These are phyloP conservation scores for Lactifluus volemus DNA, from an alignment of 768 basidiomycete genomes.

Conservation along the genomic window DNA sequence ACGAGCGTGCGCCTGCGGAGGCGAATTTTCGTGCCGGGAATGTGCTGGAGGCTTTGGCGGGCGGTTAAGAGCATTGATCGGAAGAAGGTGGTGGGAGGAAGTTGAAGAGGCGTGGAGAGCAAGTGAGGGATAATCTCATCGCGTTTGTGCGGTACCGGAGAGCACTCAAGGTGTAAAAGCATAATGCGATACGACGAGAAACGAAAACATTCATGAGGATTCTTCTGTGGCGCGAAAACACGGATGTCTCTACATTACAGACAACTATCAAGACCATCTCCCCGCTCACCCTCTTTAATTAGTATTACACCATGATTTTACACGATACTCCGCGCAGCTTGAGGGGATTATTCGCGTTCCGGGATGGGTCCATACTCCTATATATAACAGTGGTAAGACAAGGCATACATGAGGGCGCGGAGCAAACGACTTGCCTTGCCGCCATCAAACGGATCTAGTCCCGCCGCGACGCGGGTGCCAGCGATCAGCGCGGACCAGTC, in stretches of 20 bases:
- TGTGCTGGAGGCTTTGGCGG: conserved; percentile 48
- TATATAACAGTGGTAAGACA: neutral
- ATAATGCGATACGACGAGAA: no score
- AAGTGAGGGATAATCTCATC: conserved; percentile 64
- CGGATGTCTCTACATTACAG: no score
- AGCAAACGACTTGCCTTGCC: conserved; percentile 12
- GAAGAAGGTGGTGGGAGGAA: conserved; percentile 57
- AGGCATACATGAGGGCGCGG: neutral
- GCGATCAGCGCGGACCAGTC: conserved; percentile 84
- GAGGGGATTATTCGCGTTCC: neutral
- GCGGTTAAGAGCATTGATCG: conserved; percentile 58
- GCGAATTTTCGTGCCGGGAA: conserved; percentile 61
- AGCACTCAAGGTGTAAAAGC: conserved; percentile 36
- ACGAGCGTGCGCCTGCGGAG: conserved; percentile 75
- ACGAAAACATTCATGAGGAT: no score
- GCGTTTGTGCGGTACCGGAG: conserved; percentile 70
- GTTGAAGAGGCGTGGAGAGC: conserved; percentile 60
- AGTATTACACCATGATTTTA: neutral
- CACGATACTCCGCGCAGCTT: neutral
- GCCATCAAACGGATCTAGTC: conserved; percentile 40
- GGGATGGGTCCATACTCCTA: conserved; percentile 6
- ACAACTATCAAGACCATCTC: neutral
- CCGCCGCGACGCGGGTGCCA: conserved; percentile 68
- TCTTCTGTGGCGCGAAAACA: no score
- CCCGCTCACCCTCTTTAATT: neutral